Conservation (phyloP, 1,284 basidiomycete species). For the Phylloporus sp. region DNA sequence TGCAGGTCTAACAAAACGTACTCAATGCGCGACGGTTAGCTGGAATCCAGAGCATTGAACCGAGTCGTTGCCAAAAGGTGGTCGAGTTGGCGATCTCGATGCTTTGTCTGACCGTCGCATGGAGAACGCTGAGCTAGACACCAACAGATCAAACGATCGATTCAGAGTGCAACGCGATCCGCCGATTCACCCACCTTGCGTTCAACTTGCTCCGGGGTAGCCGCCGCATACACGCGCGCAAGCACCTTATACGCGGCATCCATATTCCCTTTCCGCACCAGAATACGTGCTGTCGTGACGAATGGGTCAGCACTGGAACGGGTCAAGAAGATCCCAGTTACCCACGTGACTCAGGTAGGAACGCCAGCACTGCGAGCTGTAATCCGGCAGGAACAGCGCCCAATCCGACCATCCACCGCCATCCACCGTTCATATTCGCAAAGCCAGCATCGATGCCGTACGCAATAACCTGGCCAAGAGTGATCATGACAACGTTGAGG, state of each 20-base stretch:
- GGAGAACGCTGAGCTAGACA: conserved; percentile 57
- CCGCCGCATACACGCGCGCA: conserved; percentile 67
- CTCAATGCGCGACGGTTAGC: conserved; percentile 73
- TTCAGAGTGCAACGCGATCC: not conserved
- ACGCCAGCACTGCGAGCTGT: conserved; percentile 63
- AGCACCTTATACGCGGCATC: conserved; percentile 57
- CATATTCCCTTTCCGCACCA: conserved; percentile 60
- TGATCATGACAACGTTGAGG: conserved; percentile 67
- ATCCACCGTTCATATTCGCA: conserved; percentile 63
- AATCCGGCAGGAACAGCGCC: conserved; percentile 70
- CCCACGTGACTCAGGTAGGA: conserved; percentile 80
- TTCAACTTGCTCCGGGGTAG: conserved; percentile 65
- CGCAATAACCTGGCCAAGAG: conserved; percentile 76
- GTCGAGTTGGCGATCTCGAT: conserved; percentile 65
- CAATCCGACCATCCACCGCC: conserved; percentile 86
- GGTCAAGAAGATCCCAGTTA: conserved; percentile 10
- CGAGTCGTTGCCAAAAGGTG: conserved; percentile 59
- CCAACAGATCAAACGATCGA: not conserved
- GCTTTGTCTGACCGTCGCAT: conserved; percentile 65
- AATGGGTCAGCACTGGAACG: not conserved
- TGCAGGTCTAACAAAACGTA: conserved; percentile 41
- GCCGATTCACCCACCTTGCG: conserved; percentile 51
- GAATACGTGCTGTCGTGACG: conserved; percentile 61
- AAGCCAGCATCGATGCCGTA: conserved; percentile 81
- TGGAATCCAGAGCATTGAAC: conserved; percentile 58